Base-by-base conservation (phyloP, 192 early-diverging fungal species). In the Dissophora globulifera region DNA sequence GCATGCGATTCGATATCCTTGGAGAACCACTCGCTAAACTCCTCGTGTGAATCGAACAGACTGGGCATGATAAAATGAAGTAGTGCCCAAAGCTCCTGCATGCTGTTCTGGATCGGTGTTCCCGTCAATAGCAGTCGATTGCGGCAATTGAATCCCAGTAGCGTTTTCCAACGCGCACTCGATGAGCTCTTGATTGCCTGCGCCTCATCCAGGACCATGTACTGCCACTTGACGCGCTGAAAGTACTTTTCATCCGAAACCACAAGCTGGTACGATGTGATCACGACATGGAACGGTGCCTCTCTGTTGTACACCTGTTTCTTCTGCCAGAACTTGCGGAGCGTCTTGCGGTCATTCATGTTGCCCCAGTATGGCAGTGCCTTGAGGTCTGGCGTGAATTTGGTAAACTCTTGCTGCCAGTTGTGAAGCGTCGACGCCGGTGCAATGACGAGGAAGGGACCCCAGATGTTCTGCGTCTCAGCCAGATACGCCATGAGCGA, bases 21-120 rank as follows among this genome's bases (percentile, higher is more conserved):
- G 41, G 91, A 92, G 61, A 96, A 96, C 95, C 95, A 96, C 67
- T 96, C 95, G 65, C 90, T 92, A 62, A 96, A 96, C 78, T 95
- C 94, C 63, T 93, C 92, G 53, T 95, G 95, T 15, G 93, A 94
- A 74, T 95, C 95, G 62, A 96, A 96, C 22, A 95, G 84, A 22
- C 90, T 94, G 4, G 95, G 95, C 95, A 97, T 97, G 67, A 97
- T 94, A 78, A 97, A 97, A 74, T 97, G 93, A 45, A 97, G 82
- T 43, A 97, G 78, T 2, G 93, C 91, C 95, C 95, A 97, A 50
- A 97, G 82, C 79, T 97, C 95, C 83, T 93, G 91, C 93, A 97
- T 94, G 48, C 88, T 90, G 78, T 97, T 97, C 67, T 97, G 95
- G 54, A 97, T 94, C 3, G 95, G 95, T 7, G 95, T 97, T 52